A percentile compares a stretch with the other conserved stretches of the same genome.
Conservation (phyloP, 441 rosid genomes). For the Pelargonium citronellum region DNA sequence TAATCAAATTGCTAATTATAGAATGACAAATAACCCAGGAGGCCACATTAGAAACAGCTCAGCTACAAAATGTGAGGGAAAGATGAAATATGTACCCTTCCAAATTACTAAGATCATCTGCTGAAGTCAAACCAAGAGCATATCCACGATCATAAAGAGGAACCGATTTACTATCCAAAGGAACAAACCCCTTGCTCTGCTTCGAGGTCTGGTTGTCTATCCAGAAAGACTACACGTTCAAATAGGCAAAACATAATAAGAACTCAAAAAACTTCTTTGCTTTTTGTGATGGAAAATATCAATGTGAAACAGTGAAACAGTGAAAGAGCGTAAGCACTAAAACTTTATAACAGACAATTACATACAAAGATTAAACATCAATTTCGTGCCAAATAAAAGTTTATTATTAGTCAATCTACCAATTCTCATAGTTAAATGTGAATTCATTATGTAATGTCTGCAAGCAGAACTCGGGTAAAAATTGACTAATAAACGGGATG, state of each 20-base stretch:
- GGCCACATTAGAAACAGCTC: not conserved
- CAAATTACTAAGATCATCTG: conserved; percentile 50
- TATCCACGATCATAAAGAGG: conserved; percentile 95
- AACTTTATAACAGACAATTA: not conserved
- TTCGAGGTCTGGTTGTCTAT: conserved; percentile 61
- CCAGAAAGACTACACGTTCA: conserved; percentile 70
- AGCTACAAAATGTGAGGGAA: not conserved
- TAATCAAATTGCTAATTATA: not conserved
- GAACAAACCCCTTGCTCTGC: conserved; percentile 32
- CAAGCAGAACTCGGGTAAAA: not conserved
- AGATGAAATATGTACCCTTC: conserved; percentile 48
- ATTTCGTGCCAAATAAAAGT: not conserved
- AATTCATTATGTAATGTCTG: not conserved
- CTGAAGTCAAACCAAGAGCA: conserved; percentile 68
- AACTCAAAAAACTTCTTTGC: not conserved
- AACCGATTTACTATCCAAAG: conserved; percentile 44
- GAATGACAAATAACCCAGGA: not conserved
- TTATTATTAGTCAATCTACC: not conserved
- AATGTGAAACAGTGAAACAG: not conserved
- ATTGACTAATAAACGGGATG: no score
- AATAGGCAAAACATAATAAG: conserved; percentile 13
- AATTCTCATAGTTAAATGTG: not conserved
- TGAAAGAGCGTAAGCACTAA: not conserved
- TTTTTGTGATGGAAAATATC: not conserved
- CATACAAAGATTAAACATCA: not conserved